A percentile compares a stretch with the other conserved stretches of the same genome.
Evolutionary conservation across 106 monocot species (phyloP).

Genomic region (Vanilla planifolia): DNA sequence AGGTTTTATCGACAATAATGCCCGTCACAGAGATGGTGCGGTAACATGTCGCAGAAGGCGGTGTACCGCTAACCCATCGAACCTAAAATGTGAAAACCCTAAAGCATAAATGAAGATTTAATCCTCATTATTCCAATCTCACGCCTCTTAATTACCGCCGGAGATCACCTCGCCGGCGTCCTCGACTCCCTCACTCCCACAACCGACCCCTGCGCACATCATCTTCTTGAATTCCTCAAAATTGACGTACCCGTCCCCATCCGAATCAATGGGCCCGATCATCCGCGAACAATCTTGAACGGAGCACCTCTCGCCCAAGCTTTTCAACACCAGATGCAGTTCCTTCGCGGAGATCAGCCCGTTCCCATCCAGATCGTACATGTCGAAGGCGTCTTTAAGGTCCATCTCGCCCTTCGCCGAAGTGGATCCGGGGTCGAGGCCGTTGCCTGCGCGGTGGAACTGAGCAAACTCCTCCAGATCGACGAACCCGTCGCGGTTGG

Average conservation of each 20-base stretch:
- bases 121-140: too few relatives aligned
- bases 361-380: conserved; percentile 58
- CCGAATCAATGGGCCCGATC: conserved; percentile 49
- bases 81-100: too few relatives aligned
- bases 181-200: neutral
- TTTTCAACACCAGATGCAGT: conserved; percentile 53
- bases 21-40: too few relatives aligned
- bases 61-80: too few relatives aligned
- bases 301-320: conserved; percentile 53
- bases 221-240: conserved; percentile 73
- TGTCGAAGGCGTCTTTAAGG: conserved; percentile 56
- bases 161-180: neutral
- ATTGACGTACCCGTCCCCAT: conserved; percentile 54
- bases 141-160: neutral
- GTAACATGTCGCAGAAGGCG: too few relatives aligned
- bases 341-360: conserved; percentile 51
- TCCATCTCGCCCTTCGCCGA: conserved; percentile 7
- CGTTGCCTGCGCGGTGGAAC: conserved; percentile 11
- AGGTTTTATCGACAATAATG: too few relatives aligned
- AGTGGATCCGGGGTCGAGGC: neutral
- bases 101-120: too few relatives aligned
- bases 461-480: conserved; percentile 37
- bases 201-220: conserved; percentile 27
- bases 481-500: conserved; percentile 53
- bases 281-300: conserved; percentile 47